Percentiles rank a stretch among this genome's conserved stretches.
Evolutionary conservation across 1,284 basidiomycete species (phyloP).

Genomic region (Pyrrhoderma noxium): DNA sequence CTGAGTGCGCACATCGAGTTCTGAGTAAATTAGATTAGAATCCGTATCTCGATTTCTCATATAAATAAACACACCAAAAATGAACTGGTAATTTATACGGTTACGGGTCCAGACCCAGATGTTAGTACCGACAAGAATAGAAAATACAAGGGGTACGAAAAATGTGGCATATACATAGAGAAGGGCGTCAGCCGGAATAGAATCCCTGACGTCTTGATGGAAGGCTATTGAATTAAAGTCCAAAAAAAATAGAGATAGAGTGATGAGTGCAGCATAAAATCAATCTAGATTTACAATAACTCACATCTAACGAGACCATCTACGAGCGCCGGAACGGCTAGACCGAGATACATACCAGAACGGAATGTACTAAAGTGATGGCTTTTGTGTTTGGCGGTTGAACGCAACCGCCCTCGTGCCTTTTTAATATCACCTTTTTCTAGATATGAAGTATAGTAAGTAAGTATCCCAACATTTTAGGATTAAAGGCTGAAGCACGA

Average conservation of each 20-base stretch:
- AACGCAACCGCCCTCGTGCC: conserved; percentile 65
- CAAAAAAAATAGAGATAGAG: too few relatives aligned
- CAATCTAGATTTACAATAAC: too few relatives aligned
- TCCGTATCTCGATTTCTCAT: background rate
- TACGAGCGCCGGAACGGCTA: conserved; percentile 70
- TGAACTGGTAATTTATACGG: conserved; percentile 87
- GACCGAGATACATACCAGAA: conserved; percentile 70
- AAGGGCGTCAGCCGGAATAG: conserved; percentile 69
- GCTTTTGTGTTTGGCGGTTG: conserved; percentile 44
- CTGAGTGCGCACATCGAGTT: conserved; percentile 67
- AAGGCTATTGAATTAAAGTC: conserved; percentile 42
- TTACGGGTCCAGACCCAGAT: conserved; percentile 69
- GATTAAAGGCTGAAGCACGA: conserved; percentile 23
- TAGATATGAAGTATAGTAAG: conserved; percentile 26
- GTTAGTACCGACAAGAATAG: conserved; percentile 76
- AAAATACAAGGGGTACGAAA: conserved; percentile 71
- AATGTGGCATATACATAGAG: conserved; percentile 79
- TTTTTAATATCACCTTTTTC: conserved; percentile 80
- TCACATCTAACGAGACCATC: conserved; percentile 65
- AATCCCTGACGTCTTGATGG: conserved; percentile 45
- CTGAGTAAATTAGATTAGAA: conserved; percentile 31
- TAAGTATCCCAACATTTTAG: conserved; percentile 19
- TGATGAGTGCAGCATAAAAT: too few relatives aligned
- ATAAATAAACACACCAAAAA: conserved; percentile 56
- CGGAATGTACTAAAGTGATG: conserved; percentile 76